Evolutionary conservation across 768 basidiomycete species (phyloP).

Genomic region (Russula ochroleuca): DNA sequence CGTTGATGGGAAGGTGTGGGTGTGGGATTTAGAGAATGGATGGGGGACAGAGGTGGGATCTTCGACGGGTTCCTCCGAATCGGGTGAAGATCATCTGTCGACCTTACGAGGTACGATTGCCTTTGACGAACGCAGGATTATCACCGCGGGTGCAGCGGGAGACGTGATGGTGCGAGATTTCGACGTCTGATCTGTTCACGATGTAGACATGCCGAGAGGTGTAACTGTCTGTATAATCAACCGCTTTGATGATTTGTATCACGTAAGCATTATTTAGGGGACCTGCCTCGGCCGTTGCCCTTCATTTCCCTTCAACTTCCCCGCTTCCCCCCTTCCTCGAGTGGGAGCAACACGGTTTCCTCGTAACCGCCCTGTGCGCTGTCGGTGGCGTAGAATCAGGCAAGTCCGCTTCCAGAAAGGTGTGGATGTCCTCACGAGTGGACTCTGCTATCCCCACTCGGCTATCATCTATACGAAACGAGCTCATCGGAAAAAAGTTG

Average conservation of each 20-base stretch:
- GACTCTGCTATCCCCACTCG: constrained; percentile 26
- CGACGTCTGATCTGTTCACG: constrained; percentile 43
- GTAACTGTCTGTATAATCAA: no score
- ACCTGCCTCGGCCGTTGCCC: neutral
- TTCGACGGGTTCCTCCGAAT: constrained; percentile 29
- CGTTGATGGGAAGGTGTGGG: constrained; percentile 70
- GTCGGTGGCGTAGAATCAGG: neutral
- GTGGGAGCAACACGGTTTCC: neutral
- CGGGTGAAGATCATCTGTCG: constrained; percentile 2
- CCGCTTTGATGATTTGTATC: neutral
- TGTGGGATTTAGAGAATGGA: constrained; percentile 76
- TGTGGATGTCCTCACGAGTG: constrained; percentile 18
- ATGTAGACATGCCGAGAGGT: no score
- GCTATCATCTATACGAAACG: constrained; percentile 21
- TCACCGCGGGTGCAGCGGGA: constrained; percentile 41
- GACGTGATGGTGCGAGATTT: constrained; percentile 49
- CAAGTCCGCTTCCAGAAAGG: neutral
- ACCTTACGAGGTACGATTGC: constrained; percentile 43
- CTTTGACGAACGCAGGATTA: constrained; percentile 73
- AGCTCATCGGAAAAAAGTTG: constrained; percentile 26
- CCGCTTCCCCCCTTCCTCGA: neutral
- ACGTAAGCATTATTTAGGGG: neutral
- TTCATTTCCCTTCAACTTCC: neutral
- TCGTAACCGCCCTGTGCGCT: neutral
- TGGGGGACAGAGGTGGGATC: constrained; percentile 37